These are phyloP conservation scores for Yamadazyma sp. DNA, from an alignment of 805 yeast genomes.

Conservation along the genomic window DNA sequence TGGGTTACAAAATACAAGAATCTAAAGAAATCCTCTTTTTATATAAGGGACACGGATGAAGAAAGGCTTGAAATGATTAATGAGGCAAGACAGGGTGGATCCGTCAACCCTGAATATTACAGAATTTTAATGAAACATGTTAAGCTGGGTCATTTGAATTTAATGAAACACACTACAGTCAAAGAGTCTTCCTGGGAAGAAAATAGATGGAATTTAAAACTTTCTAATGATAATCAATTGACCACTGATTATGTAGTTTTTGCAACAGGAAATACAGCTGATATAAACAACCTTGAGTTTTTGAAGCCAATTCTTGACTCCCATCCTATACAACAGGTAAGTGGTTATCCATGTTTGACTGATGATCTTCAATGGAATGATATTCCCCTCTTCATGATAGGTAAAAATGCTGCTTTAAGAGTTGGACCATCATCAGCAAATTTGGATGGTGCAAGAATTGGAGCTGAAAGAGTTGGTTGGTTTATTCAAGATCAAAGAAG, in stretches of 20 bases:
- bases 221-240: not conserved
- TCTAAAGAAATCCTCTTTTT: constrained; percentile 41
- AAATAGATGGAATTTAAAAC: constrained; percentile 22
- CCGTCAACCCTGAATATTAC: constrained; percentile 44
- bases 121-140: constrained; percentile 27
- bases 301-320: constrained; percentile 24
- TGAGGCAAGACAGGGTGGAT: constrained; percentile 45
- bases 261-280: constrained; percentile 40
- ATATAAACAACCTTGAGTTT: constrained; percentile 25
- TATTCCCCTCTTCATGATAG: constrained; percentile 40
- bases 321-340: constrained; percentile 28
- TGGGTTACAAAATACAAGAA: constrained; percentile 51
- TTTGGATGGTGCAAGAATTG: constrained; percentile 44
- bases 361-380: constrained; percentile 43
- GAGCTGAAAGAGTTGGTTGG: constrained; percentile 47
- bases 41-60: constrained; percentile 40
- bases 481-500: constrained; percentile 15
- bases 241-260: constrained; percentile 32
- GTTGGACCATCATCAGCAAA: constrained; percentile 47
- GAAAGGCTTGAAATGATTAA: constrained; percentile 39
- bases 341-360: constrained; percentile 42
- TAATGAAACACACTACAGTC: constrained; percentile 28
- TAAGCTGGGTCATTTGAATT: constrained; percentile 25
- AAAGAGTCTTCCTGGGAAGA: constrained; percentile 22
- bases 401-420: constrained; percentile 40